A percentile compares a stretch with the other conserved stretches of the same genome.
Evolutionary conservation across 495 filamentous ascomycete species (phyloP).

Genomic region (Aspergillus nidulans): DNA sequence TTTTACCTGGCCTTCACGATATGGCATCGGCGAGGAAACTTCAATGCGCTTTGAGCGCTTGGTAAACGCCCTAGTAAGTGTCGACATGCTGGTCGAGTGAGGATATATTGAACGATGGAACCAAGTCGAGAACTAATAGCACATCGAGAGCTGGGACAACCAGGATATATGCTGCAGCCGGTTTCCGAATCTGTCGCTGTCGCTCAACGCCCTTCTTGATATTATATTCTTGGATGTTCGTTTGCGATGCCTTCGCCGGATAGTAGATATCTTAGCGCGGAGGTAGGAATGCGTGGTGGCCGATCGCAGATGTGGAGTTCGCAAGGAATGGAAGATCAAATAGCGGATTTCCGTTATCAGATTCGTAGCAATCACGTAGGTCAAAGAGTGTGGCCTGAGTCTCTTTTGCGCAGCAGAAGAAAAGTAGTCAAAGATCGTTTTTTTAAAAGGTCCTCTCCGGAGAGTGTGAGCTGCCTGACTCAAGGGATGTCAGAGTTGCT

Average conservation of each 20-base stretch:
- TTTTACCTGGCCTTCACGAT: conserved; percentile 44
- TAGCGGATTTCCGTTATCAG: conserved; percentile 31
- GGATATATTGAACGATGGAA: background rate
- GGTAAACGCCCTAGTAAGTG: conserved; percentile 65
- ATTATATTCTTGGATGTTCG: background rate
- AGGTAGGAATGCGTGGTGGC: conserved; percentile 29
- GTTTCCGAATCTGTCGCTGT: background rate
- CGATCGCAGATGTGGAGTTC: conserved; percentile 31
- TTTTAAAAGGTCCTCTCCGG: conserved; percentile 12
- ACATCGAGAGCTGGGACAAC: background rate
- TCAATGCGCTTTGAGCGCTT: conserved; percentile 50
- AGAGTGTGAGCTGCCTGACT: conserved; percentile 18
- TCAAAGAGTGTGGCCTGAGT: too few species aligned
- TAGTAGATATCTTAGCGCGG: conserved; percentile 11
- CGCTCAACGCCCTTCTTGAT: background rate
- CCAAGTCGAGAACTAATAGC: background rate
- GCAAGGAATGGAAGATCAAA: conserved; percentile 31
- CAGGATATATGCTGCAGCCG: conserved; percentile 8
- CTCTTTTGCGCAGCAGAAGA: too few species aligned
- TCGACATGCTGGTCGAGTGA: conserved; percentile 32
- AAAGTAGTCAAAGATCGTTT: conserved; percentile 4
- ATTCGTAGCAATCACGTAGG: too few species aligned
- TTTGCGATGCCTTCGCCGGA: conserved; percentile 13
- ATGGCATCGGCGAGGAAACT: conserved; percentile 45
- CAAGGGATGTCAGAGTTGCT: conserved; percentile 18